Base-by-base conservation (phyloP, 2,329 filamentous ascomycete species). In the Lojkania enalia region DNA sequence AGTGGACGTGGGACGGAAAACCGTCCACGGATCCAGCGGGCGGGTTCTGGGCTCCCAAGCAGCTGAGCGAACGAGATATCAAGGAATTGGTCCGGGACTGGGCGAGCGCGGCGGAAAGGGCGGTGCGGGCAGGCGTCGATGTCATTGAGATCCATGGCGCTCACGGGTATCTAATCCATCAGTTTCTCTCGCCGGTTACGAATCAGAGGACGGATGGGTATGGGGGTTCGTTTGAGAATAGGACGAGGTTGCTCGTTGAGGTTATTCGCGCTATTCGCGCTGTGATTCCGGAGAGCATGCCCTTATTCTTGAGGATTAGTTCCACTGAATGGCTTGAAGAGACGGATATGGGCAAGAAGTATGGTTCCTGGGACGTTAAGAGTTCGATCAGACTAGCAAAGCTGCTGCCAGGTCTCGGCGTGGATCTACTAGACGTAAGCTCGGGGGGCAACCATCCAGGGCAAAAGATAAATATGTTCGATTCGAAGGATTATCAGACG, bases 381-480 rank as follows among this genome's bases (percentile, higher is more conserved):
- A 68, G 65, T 25, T 71, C 70, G 2, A 63, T 72, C 14, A 47
- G 58, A 29, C 55, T 77, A 2, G 70, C 71, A 0, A 73, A 72
- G 32, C 31, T 71, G 3, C 62, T 77, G 1, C 70, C 74, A 0
- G 61, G 55, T 5, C 46, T 73, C 0, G 74, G 72, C 0, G 61
- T 76, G 0, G 74, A 77, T 46, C 57, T 77, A 0, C 44, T 77
- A 3, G 74, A 77, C 44, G 73, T 75, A 2, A 74, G 70, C 42
- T 71, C 68, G 9, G 74, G 71, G 0, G 74, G 71, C 0, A 77
- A 77, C 44, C 69, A 74, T 48, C 64, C 61, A 1, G 48, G 60
- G n/a, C 75, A 78, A 52, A 61, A 63, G 6, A 72, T 67, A 36
- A 61, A 62, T 30, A 58, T 61, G 44, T 79, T 55, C 61, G 74